A percentile compares a stretch with the other conserved stretches of the same genome.
phyloP scores from a whole-genome alignment of 83 land plant species.

The Diphasiastrum complanatum region DNA sequence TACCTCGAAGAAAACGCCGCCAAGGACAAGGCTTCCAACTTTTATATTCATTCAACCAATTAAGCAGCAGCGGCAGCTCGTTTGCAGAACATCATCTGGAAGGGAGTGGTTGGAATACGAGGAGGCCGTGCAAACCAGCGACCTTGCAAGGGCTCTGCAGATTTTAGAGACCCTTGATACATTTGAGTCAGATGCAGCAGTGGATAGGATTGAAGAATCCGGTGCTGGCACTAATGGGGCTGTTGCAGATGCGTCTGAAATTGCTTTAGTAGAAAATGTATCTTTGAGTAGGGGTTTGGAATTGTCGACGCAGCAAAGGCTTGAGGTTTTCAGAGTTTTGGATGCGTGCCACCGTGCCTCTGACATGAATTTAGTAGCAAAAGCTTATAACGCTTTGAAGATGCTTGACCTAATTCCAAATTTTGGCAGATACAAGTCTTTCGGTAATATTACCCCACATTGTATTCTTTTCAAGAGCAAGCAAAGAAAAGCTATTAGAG shows the following conservation, averaged over 20 bases:
- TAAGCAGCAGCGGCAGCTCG: no score
- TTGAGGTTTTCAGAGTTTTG: constrained; percentile 62
- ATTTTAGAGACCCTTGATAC: constrained; percentile 27
- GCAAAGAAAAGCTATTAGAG: background rate
- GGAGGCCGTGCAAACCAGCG: constrained; percentile 64
- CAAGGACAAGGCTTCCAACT: no score
- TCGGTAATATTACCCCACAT: constrained; percentile 45
- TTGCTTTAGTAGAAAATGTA: constrained; percentile 15
- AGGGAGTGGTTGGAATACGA: constrained; percentile 69
- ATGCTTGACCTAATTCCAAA: constrained; percentile 51
- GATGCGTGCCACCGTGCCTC: constrained; percentile 73
- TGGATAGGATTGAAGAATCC: no score
- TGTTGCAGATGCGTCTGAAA: no score
- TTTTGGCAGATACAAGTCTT: constrained; percentile 65
- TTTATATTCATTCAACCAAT: no score
- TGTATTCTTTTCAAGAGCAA: background rate
- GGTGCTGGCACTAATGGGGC: no score
- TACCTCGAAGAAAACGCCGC: no score
- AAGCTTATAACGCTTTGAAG: constrained; percentile 56
- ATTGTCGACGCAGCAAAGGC: constrained; percentile 4
- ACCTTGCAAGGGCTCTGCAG: constrained; percentile 59
- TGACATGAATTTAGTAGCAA: constrained; percentile 72
- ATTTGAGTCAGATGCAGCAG: constrained; percentile 16
- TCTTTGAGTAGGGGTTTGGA: constrained; percentile 9
- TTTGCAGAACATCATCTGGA: background rate